Evolutionary conservation across 2,329 filamentous ascomycete species (phyloP), one percentile per base, ranked within the genome.

Genomic region (Coniochaeta sp.): DNA sequence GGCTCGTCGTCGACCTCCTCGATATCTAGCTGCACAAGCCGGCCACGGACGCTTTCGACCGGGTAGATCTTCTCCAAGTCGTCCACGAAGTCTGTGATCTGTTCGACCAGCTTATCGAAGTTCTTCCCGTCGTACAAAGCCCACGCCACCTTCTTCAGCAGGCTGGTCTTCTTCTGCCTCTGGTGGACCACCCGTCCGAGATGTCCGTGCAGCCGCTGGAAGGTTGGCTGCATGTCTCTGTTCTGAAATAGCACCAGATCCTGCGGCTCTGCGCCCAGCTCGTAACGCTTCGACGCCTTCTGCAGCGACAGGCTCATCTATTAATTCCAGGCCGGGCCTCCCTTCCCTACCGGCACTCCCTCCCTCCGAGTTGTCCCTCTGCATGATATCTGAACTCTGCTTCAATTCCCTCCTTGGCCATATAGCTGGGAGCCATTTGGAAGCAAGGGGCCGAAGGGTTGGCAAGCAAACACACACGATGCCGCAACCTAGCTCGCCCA

Each of bases 11-110:
- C 51, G 3, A 64, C 30, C 26, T 56, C 57, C 26, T 58, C 60
- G 33, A 64, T 57, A 33, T 63, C 61, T 6, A 53, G 26, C 38
- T 56, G 33, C 1, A 55, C 60, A 6, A 63, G 50, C 10, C 30
- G 48, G n/a, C 51, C 56, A 49, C 52, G 52, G 20, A 27, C 51
- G 14, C 10, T 35, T 40, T 63, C 54, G 24, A 54, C 31, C 35
- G 62, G 51, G 50, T 56, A 52, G 18, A 61, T 51, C 31, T 57
- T 59, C 49, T 66, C 63, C 12, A 67, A 48, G 2, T 60, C 57
- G 14, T 64, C 58, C 1, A 65, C 42, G 6, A 61, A 58, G 14
- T 26, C 54, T 2, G 45, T 52, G 10, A 65, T 55, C 13, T 62
- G 45, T 2, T 52, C 45, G 6, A 66, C 49, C 3, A 66, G 38